Evolutionary conservation across 352 stramenopile genomes (phyloP), one percentile per base, ranked within the genome.

Genomic region (Peronospora destructor): DNA sequence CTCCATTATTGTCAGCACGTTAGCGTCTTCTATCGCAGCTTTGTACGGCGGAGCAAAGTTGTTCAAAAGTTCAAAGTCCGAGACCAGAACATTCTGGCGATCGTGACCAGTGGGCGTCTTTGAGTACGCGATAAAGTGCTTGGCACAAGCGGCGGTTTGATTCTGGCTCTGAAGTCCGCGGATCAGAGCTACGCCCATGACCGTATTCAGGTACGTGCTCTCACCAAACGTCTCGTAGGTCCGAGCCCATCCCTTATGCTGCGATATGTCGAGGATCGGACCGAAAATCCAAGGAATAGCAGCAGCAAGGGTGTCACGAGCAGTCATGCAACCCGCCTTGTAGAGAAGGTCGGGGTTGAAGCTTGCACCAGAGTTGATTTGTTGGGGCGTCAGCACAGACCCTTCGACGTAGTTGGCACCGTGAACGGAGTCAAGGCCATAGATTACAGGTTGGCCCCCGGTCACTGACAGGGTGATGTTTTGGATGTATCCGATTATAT

Each of bases 181-280:
- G 25, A 95, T 66, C 32, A 88, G 66, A 7, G 70, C 64, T 16
- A 61, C 58, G 0, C 67, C 85, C 71, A 97, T 84, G 19, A 78
- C 59, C 2, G 80, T 76, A 1, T 79, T 75, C n/a, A 95, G n/a
- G 32, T 84, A 59, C 3, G 85, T 81, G 46, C 96, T 86, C 68
- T 97, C 85, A 6, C 91, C 87, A 67, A 94, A 97, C 16, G 88
- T 97, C 65, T 97, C 89, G 49, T 85, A 95, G 2, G 91, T 85
- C 2, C 87, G 68, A 13, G 76, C 54, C 87, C 87, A 97, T 25
- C 87, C 61, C 2, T 80, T 73, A 48, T 96, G 82, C 35, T 84
- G 77, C 0, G 76, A 77, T 35, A 97, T 64, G 39, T 89, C 78
- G 6, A 85, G 61, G 12, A 95, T 82, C 0, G 89, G 89, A 23